Percentiles rank a stretch among this genome's conserved stretches.
phyloP scores from a whole-genome alignment of 2,329 filamentous ascomycete species.

The Tothia fuscella region DNA sequence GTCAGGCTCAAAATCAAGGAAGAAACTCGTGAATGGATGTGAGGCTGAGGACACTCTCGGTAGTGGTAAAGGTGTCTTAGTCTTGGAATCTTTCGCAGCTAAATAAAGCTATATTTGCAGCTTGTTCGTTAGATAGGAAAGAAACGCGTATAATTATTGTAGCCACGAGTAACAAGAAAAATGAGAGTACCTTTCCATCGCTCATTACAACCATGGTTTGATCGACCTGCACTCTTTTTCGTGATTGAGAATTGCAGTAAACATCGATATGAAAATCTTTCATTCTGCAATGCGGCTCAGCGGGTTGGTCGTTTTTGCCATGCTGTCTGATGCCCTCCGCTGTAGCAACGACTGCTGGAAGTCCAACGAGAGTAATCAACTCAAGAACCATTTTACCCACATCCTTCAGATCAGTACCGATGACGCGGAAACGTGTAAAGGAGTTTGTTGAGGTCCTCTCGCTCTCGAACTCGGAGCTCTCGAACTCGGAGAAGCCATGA shows the following conservation, averaged over 20 bases:
- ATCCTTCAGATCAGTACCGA: no score
- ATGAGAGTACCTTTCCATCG: no score
- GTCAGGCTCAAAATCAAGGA: conserved; percentile 28
- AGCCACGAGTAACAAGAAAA: no score
- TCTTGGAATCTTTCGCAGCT: conserved; percentile 20
- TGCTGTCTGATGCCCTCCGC: conserved; percentile 1
- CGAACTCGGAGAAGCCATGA: no score
- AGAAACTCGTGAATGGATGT: conserved; percentile 40
- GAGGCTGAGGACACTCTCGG: conserved; percentile 20
- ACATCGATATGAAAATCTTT: conserved; percentile 39
- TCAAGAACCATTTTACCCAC: conserved; percentile 8
- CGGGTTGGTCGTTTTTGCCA: conserved; percentile 33
- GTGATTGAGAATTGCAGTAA: conserved; percentile 23
- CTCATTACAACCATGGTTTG: conserved; percentile 33
- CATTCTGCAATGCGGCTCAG: conserved; percentile 34
- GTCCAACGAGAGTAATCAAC: conserved; percentile 1
- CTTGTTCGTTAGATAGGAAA: neutral
- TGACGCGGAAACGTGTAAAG: no score
- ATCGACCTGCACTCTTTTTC: conserved; percentile 24
- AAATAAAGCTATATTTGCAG: conserved; percentile 26
- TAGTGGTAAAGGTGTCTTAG: conserved; percentile 20
- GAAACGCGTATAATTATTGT: no score
- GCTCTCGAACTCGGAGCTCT: no score
- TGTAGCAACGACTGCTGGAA: conserved; percentile 1
- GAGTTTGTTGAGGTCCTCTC: no score